These are phyloP conservation scores for Ettlia oleoabundans DNA, from an alignment of 139 green algal genomes.

Conservation along the genomic window DNA sequence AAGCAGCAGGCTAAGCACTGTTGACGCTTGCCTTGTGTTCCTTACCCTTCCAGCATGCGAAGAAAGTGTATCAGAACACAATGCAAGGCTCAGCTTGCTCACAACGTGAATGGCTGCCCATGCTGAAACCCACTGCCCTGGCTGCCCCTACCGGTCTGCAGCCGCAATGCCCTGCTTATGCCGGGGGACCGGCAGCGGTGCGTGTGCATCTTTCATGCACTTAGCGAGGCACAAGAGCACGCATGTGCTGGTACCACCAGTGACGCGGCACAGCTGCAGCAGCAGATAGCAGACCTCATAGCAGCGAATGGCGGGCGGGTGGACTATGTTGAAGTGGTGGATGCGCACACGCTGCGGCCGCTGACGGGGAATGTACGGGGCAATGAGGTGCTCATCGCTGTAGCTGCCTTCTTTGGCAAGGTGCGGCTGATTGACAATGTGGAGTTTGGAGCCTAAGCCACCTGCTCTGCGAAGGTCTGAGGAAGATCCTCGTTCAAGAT, in stretches of 20 bases:
- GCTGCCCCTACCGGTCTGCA: conserved; percentile 90
- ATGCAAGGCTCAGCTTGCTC: too few species aligned
- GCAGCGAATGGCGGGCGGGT: conserved; percentile 53
- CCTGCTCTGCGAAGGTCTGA: background rate
- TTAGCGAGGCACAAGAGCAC: conserved; percentile 48
- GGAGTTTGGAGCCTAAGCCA: conserved; percentile 50
- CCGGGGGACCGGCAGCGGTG: conserved; percentile 64
- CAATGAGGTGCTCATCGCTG: conserved; percentile 68
- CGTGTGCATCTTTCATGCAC: conserved; percentile 60
- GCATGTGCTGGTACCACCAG: background rate
- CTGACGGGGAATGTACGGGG: conserved; percentile 38
- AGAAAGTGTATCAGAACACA: too few species aligned
- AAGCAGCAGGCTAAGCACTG: too few species aligned
- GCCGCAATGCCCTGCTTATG: conserved; percentile 87
- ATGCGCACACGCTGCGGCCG: conserved; percentile 70
- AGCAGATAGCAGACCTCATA: conserved; percentile 56
- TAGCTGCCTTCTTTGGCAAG: conserved; percentile 85
- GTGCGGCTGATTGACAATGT: conserved; percentile 97
- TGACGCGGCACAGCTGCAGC: conserved; percentile 37
- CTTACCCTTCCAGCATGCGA: too few species aligned
- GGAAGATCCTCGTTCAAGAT: too few species aligned
- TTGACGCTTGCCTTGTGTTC: too few species aligned
- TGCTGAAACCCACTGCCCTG: too few species aligned
- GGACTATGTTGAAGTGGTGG: conserved; percentile 87
- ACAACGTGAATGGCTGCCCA: too few species aligned